Percentiles rank a stretch among this genome's conserved stretches.
Evolutionary conservation across 352 stramenopile genomes (phyloP).

Genomic region (Globisporangium cystogenes): DNA sequence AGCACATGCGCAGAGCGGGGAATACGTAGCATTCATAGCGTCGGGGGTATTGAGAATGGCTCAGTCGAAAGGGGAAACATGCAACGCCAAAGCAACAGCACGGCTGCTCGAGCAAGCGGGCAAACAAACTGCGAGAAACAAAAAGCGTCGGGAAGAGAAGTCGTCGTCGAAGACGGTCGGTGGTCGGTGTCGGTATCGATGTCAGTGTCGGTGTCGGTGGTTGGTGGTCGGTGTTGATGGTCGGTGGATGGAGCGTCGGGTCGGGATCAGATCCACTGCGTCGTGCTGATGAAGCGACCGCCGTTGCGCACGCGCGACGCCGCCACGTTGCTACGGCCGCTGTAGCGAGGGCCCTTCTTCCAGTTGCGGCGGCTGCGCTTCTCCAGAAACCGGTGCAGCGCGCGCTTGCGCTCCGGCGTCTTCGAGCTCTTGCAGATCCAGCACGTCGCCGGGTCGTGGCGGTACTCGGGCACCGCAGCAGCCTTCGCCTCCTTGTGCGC

Average conservation of each 20-base stretch:
- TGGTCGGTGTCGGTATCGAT: not conserved
- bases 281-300: slow-evolving; percentile 77
- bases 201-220: not conserved
- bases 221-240: not conserved
- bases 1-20: not conserved
- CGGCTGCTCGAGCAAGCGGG: slow-evolving; percentile 11
- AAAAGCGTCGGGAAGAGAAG: not conserved
- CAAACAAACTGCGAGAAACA: slow-evolving; percentile 8
- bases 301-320: slow-evolving; percentile 77
- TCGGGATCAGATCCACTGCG: slow-evolving; percentile 63
- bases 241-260: not conserved
- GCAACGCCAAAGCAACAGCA: slow-evolving; percentile 13
- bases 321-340: slow-evolving; percentile 69
- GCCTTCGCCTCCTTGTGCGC: slow-evolving; percentile 44
- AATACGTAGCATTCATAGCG: slow-evolving; percentile 1
- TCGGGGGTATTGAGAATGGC: slow-evolving; percentile 4
- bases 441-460: slow-evolving; percentile 69
- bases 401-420: slow-evolving; percentile 74
- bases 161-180: not conserved
- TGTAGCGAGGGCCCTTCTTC: slow-evolving; percentile 80
- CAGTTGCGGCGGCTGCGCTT: slow-evolving; percentile 81
- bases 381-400: slow-evolving; percentile 75
- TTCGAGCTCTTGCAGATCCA: slow-evolving; percentile 88
- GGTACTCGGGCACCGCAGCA: slow-evolving; percentile 29
- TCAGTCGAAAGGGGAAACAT: slow-evolving; percentile 20